Evolutionary conservation across 345 rosid genomes (phyloP).

Genomic region (Sonneratia caseolaris): DNA sequence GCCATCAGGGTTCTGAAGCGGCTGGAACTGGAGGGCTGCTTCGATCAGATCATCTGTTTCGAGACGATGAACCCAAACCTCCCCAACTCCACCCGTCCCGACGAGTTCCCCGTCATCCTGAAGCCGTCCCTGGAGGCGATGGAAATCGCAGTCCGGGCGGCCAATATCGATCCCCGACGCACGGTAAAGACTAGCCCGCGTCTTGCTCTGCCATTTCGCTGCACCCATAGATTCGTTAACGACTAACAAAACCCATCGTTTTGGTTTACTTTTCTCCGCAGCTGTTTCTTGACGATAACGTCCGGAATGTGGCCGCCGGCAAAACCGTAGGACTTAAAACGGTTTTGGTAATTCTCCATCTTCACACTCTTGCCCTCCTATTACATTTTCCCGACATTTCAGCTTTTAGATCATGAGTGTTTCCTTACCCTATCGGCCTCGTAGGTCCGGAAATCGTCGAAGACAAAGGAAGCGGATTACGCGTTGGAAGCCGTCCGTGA

Average conservation of each 20-base stretch:
- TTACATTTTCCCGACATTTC: no score
- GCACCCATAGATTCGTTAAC: not conserved
- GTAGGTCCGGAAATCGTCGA: constrained; percentile 62
- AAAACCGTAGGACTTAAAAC: constrained; percentile 65
- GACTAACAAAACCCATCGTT: not conserved
- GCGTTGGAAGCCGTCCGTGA: constrained; percentile 35
- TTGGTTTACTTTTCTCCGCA: constrained; percentile 11
- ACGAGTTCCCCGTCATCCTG: constrained; percentile 61
- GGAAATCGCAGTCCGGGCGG: constrained; percentile 50
- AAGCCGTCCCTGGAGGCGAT: constrained; percentile 79
- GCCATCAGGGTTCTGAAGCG: constrained; percentile 46
- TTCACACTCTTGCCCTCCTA: not conserved
- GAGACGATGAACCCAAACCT: constrained; percentile 86
- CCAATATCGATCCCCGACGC: constrained; percentile 54
- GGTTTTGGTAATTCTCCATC: constrained; percentile 36
- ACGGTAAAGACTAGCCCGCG: constrained; percentile 28
- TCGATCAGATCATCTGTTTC: constrained; percentile 74
- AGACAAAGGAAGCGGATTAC: constrained; percentile 60
- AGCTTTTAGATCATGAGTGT: no score
- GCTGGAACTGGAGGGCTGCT: constrained; percentile 65
- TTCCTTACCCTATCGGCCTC: not conserved
- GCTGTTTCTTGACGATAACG: constrained; percentile 77
- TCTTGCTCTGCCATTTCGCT: not conserved
- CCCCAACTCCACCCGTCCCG: constrained; percentile 47
- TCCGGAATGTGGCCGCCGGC: constrained; percentile 57